A percentile compares a stretch with the other conserved stretches of the same genome.
Evolutionary conservation across 2,329 filamentous ascomycete genomes (phyloP).

Genomic region (Graphilbum fragrans): DNA sequence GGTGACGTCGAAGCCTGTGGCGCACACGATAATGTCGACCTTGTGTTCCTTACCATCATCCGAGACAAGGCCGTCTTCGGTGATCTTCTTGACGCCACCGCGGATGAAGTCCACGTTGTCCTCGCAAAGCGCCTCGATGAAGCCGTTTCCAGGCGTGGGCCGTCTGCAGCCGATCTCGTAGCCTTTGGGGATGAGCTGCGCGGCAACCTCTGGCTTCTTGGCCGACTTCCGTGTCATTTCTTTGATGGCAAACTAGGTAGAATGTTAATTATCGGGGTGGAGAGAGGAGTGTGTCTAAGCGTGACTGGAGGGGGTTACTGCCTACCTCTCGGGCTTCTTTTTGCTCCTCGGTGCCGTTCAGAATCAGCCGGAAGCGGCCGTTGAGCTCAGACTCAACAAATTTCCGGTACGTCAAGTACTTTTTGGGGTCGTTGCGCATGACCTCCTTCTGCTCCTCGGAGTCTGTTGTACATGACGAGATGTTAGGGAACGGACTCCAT

Average conservation of each 20-base stretch:
- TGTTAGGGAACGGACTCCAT: not conserved
- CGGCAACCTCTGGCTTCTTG: constrained; percentile 11
- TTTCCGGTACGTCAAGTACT: constrained; percentile 39
- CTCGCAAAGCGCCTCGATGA: constrained; percentile 31
- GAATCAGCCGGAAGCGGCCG: constrained; percentile 33
- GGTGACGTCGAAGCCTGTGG: constrained; percentile 42
- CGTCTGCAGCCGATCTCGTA: constrained; percentile 30
- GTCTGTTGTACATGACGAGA: not conserved
- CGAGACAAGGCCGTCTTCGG: constrained; percentile 32
- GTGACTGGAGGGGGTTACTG: not conserved
- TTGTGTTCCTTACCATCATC: constrained; percentile 30
- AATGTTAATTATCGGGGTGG: not conserved
- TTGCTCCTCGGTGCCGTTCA: constrained; percentile 4
- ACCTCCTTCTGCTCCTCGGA: constrained; percentile 30
- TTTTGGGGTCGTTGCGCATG: constrained; percentile 37
- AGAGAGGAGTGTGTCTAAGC: not conserved
- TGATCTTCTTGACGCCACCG: constrained; percentile 28
- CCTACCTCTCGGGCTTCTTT: constrained; percentile 4
- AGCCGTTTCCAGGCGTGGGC: constrained; percentile 36
- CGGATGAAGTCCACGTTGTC: constrained; percentile 35
- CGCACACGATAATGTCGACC: constrained; percentile 44
- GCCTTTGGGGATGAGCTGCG: constrained; percentile 33
- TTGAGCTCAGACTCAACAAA: constrained; percentile 36
- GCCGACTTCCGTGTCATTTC: constrained; percentile 15
- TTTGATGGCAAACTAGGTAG: not conserved